A percentile compares a stretch with the other conserved stretches of the same genome.
phyloP scores from a whole-genome alignment of 345 rosid genomes.

The Moricandia moricandioides region DNA sequence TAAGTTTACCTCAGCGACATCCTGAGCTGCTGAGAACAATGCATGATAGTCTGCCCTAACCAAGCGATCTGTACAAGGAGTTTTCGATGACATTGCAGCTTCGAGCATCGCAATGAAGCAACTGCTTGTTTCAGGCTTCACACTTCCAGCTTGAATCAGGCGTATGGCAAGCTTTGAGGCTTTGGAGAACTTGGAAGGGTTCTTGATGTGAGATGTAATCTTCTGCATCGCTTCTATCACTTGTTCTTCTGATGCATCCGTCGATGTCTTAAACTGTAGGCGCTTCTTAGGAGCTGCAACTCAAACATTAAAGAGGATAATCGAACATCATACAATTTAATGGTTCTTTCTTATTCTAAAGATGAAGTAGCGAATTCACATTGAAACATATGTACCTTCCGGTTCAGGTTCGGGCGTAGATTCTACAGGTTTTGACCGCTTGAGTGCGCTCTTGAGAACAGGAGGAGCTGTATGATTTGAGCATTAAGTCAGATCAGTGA shows the following conservation, averaged over 20 bases:
- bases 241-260: constrained; percentile 83
- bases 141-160: constrained; percentile 83
- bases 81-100: constrained; percentile 73
- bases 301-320: constrained; percentile 12
- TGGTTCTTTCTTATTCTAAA: constrained; percentile 1
- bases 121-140: constrained; percentile 72
- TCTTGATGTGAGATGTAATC: constrained; percentile 84
- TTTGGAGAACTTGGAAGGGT: constrained; percentile 69
- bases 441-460: constrained; percentile 72
- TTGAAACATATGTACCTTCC: constrained; percentile 22
- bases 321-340: background rate
- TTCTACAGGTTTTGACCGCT: constrained; percentile 58
- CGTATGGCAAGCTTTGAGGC: constrained; percentile 93
- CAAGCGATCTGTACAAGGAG: constrained; percentile 74
- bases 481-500: constrained; percentile 10
- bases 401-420: constrained; percentile 31
- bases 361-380: background rate
- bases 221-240: constrained; percentile 89
- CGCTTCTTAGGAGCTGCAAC: constrained; percentile 49
- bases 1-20: constrained; percentile 59
- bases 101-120: constrained; percentile 76
- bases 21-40: constrained; percentile 81
- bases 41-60: constrained; percentile 72
- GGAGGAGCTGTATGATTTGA: constrained; percentile 38
- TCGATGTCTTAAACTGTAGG: constrained; percentile 83